phyloP scores from a whole-genome alignment of 2,329 filamentous ascomycete species.

The Cytospora chrysosperma region DNA sequence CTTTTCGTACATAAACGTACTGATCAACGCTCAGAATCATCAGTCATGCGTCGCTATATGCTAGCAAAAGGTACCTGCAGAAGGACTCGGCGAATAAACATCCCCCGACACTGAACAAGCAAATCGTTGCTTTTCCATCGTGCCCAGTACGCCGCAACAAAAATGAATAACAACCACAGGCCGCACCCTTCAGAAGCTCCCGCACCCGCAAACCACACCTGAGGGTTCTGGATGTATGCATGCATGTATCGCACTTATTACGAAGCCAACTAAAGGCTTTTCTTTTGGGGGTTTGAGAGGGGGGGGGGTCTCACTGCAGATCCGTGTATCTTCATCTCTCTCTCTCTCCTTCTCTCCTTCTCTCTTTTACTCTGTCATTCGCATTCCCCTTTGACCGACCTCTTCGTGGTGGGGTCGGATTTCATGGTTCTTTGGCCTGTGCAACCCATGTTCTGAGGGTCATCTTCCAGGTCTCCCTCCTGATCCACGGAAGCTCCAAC shows the following conservation, averaged over 20 bases:
- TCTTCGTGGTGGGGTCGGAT: neutral
- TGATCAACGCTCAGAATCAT: neutral
- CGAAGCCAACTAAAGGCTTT: neutral
- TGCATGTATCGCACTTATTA: neutral
- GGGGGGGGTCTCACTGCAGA: neutral
- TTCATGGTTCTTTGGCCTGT: neutral
- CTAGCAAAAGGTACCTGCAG: neutral
- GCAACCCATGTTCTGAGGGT: neutral
- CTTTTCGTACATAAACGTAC: neutral
- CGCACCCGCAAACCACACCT: neutral
- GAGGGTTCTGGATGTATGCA: neutral
- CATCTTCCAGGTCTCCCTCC: neutral
- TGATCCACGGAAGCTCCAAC: neutral
- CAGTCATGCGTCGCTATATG: constrained; percentile 9
- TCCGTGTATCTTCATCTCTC: neutral
- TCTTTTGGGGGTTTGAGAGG: no score
- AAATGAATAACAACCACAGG: neutral
- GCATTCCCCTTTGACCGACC: neutral
- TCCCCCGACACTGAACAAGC: constrained; percentile 1
- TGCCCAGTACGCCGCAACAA: neutral
- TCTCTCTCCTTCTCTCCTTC: neutral
- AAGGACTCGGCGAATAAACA: neutral
- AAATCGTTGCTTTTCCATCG: neutral
- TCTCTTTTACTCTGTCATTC: neutral
- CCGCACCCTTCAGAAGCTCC: neutral